Evolutionary conservation across 1,284 basidiomycete genomes (phyloP).

Genomic region (Apiotrichum domesticum): DNA sequence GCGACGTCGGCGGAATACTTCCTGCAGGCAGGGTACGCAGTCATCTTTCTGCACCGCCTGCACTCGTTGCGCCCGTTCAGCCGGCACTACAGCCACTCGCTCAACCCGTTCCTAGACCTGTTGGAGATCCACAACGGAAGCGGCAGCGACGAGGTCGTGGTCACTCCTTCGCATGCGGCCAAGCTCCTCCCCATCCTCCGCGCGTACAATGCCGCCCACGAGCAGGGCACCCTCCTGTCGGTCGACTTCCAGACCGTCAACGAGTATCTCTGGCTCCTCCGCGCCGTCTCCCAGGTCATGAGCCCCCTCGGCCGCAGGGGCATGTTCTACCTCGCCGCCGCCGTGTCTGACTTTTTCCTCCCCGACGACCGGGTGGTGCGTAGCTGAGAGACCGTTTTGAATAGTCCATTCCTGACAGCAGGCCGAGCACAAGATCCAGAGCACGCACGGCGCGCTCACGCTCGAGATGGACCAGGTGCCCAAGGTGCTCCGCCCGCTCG

Average conservation of each 20-base stretch:
- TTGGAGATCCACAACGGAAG: slow-evolving; percentile 57
- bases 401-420: slow-evolving; percentile 41
- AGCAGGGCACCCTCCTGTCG: slow-evolving; percentile 67
- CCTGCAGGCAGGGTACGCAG: slow-evolving; percentile 82
- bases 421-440: slow-evolving; percentile 98
- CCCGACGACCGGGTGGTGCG: slow-evolving; percentile 80
- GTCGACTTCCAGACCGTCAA: slow-evolving; percentile 91
- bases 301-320: slow-evolving; percentile 60
- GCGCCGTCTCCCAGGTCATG: slow-evolving; percentile 62
- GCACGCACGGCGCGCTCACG: slow-evolving; percentile 80
- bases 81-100: slow-evolving; percentile 93
- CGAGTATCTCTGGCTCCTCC: slow-evolving; percentile 90
- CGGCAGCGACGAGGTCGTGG: slow-evolving; percentile 42
- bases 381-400: slow-evolving; percentile 10
- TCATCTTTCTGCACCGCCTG: slow-evolving; percentile 96
- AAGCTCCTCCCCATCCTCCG: slow-evolving; percentile 67
- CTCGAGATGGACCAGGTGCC: slow-evolving; percentile 99
- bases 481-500: slow-evolving; percentile 86
- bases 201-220: slow-evolving; percentile 74
- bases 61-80: slow-evolving; percentile 96
- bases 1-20: slow-evolving; percentile 98
- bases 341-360: slow-evolving; percentile 96
- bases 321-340: slow-evolving; percentile 95
- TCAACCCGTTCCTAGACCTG: slow-evolving; percentile 95
- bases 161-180: slow-evolving; percentile 57